Evolutionary conservation across 192 early-diverging fungal species (phyloP).

Genomic region (Backusella morwellensis): DNA sequence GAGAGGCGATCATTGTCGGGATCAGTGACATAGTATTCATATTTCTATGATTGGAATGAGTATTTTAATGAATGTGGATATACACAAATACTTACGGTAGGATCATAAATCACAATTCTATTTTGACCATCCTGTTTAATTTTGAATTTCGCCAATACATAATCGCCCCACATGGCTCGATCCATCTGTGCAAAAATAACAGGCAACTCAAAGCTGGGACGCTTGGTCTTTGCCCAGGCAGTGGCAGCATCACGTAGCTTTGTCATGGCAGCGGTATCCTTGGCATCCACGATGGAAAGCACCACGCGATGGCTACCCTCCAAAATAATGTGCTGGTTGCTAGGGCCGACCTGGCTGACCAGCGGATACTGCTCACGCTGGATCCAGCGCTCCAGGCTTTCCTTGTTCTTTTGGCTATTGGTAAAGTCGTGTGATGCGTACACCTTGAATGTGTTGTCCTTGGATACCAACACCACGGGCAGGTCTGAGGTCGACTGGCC

Average conservation of each 20-base stretch:
- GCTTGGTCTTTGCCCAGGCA: neutral
- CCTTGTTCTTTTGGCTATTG: slow-evolving; percentile 29
- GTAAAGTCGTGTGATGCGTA: slow-evolving; percentile 21
- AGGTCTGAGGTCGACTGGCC: slow-evolving; percentile 15
- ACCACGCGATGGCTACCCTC: slow-evolving; percentile 58
- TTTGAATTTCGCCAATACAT: slow-evolving; percentile 54
- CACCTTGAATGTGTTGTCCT: slow-evolving; percentile 45
- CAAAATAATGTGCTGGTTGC: slow-evolving; percentile 69
- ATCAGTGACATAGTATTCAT: neutral
- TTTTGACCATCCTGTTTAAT: slow-evolving; percentile 6
- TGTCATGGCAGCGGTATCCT: neutral
- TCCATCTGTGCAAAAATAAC: slow-evolving; percentile 67
- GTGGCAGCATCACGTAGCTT: slow-evolving; percentile 5
- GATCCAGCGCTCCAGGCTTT: slow-evolving; percentile 57
- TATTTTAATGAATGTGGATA: neutral
- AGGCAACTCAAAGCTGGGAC: slow-evolving; percentile 11
- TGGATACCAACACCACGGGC: slow-evolving; percentile 58
- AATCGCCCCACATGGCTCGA: slow-evolving; percentile 58
- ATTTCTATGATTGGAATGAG: neutral
- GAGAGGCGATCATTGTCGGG: neutral
- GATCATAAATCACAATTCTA: slow-evolving; percentile 25
- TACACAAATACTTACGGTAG: neutral
- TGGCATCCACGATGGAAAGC: slow-evolving; percentile 59
- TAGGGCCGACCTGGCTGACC: slow-evolving; percentile 58
- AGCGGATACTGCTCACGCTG: slow-evolving; percentile 65